phyloP scores from a whole-genome alignment of 2,329 filamentous ascomycete genomes.

The Fusarium zealandicum region DNA sequence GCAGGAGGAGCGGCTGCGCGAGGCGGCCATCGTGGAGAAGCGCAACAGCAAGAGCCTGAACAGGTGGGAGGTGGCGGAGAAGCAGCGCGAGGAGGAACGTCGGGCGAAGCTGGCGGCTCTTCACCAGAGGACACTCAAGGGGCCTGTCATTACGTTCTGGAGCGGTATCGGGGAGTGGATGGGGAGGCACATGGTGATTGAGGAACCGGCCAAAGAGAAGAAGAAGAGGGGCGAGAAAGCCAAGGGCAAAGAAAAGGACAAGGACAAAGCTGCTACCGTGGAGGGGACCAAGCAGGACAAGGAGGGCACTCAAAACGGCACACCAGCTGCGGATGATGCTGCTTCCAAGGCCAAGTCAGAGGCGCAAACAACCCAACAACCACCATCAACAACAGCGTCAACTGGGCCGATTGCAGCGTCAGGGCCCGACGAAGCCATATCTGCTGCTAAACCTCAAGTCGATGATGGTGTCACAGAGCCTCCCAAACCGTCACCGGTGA shows the following conservation, averaged over 20 bases:
- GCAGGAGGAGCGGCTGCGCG: slow-evolving; percentile 82
- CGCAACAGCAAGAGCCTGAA: slow-evolving; percentile 90
- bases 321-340: not conserved
- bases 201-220: slow-evolving; percentile 69
- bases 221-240: slow-evolving; percentile 51
- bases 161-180: slow-evolving; percentile 89
- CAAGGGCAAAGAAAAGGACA: slow-evolving; percentile 36
- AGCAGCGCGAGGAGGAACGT: slow-evolving; percentile 83
- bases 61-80: slow-evolving; percentile 92
- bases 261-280: slow-evolving; percentile 15
- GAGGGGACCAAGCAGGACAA: slow-evolving; percentile 27
- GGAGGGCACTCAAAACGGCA: slow-evolving; percentile 11
- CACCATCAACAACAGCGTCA: slow-evolving; percentile 5
- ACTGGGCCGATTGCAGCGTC: not conserved
- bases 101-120: slow-evolving; percentile 84
- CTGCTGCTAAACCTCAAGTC: slow-evolving; percentile 5
- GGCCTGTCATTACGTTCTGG: slow-evolving; percentile 90
- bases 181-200: slow-evolving; percentile 70
- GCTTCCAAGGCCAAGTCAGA: slow-evolving; percentile 15
- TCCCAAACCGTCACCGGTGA: not conserved
- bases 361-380: slow-evolving; percentile 6
- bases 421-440: slow-evolving; percentile 1
- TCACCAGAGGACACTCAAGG: slow-evolving; percentile 84
- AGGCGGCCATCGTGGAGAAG: slow-evolving; percentile 84
- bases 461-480: slow-evolving; percentile 10